These are phyloP conservation scores for Acanthamoeba divionensis DNA, from an alignment of 208 protist species.

Conservation along the genomic window DNA sequence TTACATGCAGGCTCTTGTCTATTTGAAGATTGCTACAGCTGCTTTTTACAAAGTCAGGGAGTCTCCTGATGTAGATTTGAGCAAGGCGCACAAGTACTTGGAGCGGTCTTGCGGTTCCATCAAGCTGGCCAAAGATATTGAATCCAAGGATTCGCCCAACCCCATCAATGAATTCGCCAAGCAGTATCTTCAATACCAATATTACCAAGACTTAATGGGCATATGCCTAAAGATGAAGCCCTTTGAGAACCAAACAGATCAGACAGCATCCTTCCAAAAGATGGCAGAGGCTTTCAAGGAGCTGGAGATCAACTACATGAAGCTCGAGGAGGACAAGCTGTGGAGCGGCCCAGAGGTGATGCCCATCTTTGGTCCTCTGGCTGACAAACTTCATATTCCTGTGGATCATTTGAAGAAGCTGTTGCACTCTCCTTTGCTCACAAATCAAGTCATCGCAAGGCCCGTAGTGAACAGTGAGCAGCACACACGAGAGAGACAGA, in stretches of 20 bases:
- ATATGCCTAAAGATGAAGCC: constrained; percentile 34
- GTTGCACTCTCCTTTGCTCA: not conserved
- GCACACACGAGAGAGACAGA: not conserved
- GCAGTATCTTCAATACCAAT: too few species aligned
- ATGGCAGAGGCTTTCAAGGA: constrained; percentile 11
- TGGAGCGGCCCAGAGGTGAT: not conserved
- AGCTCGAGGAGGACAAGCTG: constrained; percentile 11
- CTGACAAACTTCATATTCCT: not conserved
- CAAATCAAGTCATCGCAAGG: constrained; percentile 1
- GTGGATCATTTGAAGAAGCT: constrained; percentile 8
- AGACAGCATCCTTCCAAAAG: not conserved
- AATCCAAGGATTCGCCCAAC: too few species aligned
- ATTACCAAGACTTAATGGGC: constrained; percentile 1
- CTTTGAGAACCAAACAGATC: constrained; percentile 2
- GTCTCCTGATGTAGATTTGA: too few species aligned
- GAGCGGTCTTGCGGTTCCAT: too few species aligned
- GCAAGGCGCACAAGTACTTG: too few species aligned
- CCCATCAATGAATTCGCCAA: too few species aligned
- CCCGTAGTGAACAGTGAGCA: not conserved
- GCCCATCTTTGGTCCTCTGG: not conserved
- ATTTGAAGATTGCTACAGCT: not conserved
- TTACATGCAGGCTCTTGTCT: not conserved
- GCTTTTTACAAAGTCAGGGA: too few species aligned
- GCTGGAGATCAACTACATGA: constrained; percentile 16
- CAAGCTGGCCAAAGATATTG: too few species aligned